Evolutionary conservation across 2,329 filamentous ascomycete species (phyloP).

Genomic region (Neopestalotiopsis clavispora): DNA sequence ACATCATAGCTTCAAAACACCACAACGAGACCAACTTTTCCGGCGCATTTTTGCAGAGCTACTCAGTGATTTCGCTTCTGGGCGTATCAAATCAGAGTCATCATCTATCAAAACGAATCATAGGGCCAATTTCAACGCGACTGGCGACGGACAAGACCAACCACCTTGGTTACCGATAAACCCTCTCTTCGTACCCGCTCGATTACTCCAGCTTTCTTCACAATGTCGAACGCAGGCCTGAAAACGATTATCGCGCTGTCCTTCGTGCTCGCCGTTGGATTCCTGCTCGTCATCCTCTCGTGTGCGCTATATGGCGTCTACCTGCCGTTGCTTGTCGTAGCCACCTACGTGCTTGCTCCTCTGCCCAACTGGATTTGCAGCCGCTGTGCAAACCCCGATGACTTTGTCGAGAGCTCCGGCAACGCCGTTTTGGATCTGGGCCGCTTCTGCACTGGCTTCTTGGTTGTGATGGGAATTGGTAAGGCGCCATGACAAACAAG

Average conservation of each 20-base stretch:
- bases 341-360: conserved; percentile 91
- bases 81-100: not conserved
- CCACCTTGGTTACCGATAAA: not conserved
- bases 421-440: conserved; percentile 91
- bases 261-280: conserved; percentile 98
- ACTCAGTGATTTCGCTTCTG: not conserved
- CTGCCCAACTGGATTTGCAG: conserved; percentile 96
- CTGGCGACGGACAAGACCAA: not conserved
- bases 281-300: conserved; percentile 97
- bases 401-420: conserved; percentile 87
- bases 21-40: not conserved
- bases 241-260: conserved; percentile 99
- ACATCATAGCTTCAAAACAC: not conserved
- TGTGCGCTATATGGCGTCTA: conserved; percentile 95
- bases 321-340: conserved; percentile 93
- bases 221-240: conserved; percentile 80
- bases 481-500: conserved; percentile 24
- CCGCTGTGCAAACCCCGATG: conserved; percentile 88
- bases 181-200: not conserved
- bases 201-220: conserved; percentile 32
- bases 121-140: not conserved
- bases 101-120: not conserved
- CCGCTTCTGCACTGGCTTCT: conserved; percentile 90
- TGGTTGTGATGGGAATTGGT: conserved; percentile 98
- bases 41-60: not conserved